A percentile compares a stretch with the other conserved stretches of the same genome.
Evolutionary conservation across 2,329 filamentous ascomycete species (phyloP).

Genomic region (Colletotrichum gigasporum): DNA sequence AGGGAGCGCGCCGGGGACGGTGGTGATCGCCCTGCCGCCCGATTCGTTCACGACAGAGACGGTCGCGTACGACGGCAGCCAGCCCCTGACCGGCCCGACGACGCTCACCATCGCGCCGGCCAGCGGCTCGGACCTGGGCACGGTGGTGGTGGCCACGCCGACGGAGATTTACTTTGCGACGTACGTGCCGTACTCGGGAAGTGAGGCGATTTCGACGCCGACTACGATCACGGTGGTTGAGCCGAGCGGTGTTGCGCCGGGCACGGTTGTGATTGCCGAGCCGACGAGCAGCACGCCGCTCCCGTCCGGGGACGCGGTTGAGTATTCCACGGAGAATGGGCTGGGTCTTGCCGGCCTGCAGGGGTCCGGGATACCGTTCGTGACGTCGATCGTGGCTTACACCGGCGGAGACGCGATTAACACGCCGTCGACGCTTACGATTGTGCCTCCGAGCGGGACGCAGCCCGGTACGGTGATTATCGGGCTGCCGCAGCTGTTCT

Average conservation of each 20-base stretch:
- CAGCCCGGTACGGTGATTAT: constrained; percentile 20
- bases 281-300: background rate
- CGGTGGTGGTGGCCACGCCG: constrained; percentile 21
- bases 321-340: no score
- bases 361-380: background rate
- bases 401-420: background rate
- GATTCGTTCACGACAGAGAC: constrained; percentile 1
- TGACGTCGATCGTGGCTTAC: constrained; percentile 16
- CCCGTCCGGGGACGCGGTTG: background rate
- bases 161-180: background rate
- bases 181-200: background rate
- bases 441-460: constrained; percentile 14
- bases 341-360: no score
- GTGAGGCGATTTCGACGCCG: background rate
- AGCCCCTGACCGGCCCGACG: background rate
- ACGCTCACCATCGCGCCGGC: constrained; percentile 6
- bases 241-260: background rate
- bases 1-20: background rate
- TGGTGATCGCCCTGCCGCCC: constrained; percentile 5
- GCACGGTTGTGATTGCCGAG: constrained; percentile 19
- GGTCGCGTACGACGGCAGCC: background rate
- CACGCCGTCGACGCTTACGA: constrained; percentile 15
- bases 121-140: constrained; percentile 19
- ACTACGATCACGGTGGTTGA: constrained; percentile 12
- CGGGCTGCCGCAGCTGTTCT: background rate